Evolutionary conservation across 768 basidiomycete genomes (phyloP).

Genomic region (Lyophyllum decastes): DNA sequence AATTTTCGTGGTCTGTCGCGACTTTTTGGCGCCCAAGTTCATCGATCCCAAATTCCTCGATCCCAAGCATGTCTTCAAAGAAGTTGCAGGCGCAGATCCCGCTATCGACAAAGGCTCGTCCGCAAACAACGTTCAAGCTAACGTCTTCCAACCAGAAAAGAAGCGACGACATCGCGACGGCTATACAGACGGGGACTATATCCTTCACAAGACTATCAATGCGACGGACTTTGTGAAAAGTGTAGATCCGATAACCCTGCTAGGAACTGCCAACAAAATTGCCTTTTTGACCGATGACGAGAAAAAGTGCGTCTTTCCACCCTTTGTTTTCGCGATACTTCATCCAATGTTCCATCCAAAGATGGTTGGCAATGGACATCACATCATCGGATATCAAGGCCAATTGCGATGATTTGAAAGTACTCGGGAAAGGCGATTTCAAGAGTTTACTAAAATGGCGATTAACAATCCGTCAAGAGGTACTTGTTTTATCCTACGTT

Average conservation of each 20-base stretch:
- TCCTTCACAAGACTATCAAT: conserved; percentile 73
- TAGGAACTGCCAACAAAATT: conserved; percentile 80
- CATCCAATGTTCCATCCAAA: conserved; percentile 27
- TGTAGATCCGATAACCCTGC: conserved; percentile 72
- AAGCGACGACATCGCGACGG: conserved; percentile 91
- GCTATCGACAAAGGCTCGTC: conserved; percentile 54
- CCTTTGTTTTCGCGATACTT: background rate
- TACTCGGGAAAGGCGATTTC: conserved; percentile 97
- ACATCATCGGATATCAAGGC: conserved; percentile 79
- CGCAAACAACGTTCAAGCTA: conserved; percentile 73
- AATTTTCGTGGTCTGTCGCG: conserved; percentile 98
- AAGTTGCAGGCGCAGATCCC: conserved; percentile 55
- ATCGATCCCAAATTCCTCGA: conserved; percentile 99
- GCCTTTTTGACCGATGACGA: conserved; percentile 82
- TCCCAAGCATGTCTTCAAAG: conserved; percentile 97
- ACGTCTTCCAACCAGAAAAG: conserved; percentile 97
- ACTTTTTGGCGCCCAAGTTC: conserved; percentile 90
- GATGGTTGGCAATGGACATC: conserved; percentile 71
- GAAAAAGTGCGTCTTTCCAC: conserved; percentile 54
- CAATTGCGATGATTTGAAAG: conserved; percentile 93
- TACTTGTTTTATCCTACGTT: conserved; percentile 22
- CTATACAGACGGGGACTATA: conserved; percentile 94
- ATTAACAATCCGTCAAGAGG: conserved; percentile 84
- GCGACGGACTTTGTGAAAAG: conserved; percentile 73
- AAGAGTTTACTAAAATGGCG: conserved; percentile 93